Evolutionary conservation across 2,329 filamentous ascomycete species (phyloP).

Genomic region (Clarireedia paspali): DNA sequence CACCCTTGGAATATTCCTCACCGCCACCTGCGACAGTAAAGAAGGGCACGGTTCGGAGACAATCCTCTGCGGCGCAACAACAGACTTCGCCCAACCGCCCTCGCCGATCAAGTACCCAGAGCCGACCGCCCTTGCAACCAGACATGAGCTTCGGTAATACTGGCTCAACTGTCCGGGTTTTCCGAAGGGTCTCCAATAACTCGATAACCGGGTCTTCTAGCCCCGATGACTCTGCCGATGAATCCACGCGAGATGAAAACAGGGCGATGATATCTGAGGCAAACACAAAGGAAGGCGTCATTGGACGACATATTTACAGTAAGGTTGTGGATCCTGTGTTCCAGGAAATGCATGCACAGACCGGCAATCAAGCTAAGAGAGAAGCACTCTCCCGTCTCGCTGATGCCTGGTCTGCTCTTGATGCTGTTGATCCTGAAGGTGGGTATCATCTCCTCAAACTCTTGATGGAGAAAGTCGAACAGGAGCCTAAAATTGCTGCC

Average conservation of each 20-base stretch:
- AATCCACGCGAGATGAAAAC: slow-evolving; percentile 50
- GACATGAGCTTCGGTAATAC: slow-evolving; percentile 93
- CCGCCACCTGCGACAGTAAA: slow-evolving; percentile 49
- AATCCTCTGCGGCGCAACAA: slow-evolving; percentile 31
- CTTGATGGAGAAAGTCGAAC: slow-evolving; percentile 65
- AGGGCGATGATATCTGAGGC: slow-evolving; percentile 48
- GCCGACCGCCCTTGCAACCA: slow-evolving; percentile 72
- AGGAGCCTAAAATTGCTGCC: slow-evolving; percentile 56
- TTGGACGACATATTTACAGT: slow-evolving; percentile 74
- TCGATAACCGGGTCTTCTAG: slow-evolving; percentile 28
- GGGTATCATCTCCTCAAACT: slow-evolving; percentile 76
- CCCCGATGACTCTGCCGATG: slow-evolving; percentile 22
- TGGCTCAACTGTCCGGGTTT: slow-evolving; percentile 84
- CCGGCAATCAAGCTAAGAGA: slow-evolving; percentile 58
- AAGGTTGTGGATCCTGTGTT: slow-evolving; percentile 77
- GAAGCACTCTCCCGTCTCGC: slow-evolving; percentile 78
- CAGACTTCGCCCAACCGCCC: slow-evolving; percentile 26
- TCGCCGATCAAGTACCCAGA: slow-evolving; percentile 22
- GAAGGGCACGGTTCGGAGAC: slow-evolving; percentile 44
- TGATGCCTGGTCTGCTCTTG: slow-evolving; percentile 77
- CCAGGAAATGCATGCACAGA: slow-evolving; percentile 81
- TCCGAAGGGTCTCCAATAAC: slow-evolving; percentile 76
- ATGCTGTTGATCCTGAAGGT: slow-evolving; percentile 84
- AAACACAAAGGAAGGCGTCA: slow-evolving; percentile 69
- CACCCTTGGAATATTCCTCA: slow-evolving; percentile 48